Percentiles rank a stretch among this genome's conserved stretches.
These are phyloP conservation scores for Lepraria neglecta DNA, from an alignment of 495 filamentous ascomycete genomes.

Conservation along the genomic window DNA sequence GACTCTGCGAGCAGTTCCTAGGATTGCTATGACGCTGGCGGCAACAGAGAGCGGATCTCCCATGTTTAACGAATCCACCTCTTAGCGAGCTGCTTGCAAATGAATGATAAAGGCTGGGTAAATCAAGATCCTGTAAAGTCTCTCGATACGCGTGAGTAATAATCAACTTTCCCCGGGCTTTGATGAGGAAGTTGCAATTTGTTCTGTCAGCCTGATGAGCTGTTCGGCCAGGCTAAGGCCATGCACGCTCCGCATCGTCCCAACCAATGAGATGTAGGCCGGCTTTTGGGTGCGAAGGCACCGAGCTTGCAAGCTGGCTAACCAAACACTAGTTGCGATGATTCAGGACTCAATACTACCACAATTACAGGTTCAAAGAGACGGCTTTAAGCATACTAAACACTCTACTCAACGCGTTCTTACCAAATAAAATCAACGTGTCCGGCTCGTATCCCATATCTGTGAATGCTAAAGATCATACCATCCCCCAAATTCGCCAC, in stretches of 20 bases:
- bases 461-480: too few relatives aligned
- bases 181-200: background rate
- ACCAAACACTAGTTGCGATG: too few relatives aligned
- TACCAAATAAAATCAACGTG: too few relatives aligned
- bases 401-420: too few relatives aligned
- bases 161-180: background rate
- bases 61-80: background rate
- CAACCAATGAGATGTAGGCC: background rate
- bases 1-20: background rate
- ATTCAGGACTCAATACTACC: too few relatives aligned
- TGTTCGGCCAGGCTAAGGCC: background rate
- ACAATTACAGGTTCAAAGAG: too few relatives aligned
- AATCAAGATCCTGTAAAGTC: background rate
- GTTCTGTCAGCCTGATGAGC: conserved; percentile 6
- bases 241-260: background rate
- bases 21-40: conserved; percentile 1
- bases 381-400: too few relatives aligned
- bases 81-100: background rate
- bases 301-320: too few relatives aligned
- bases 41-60: conserved; percentile 1
- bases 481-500: too few relatives aligned
- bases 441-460: too few relatives aligned
- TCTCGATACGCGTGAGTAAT: background rate
- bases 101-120: background rate
- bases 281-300: too few relatives aligned